These are phyloP conservation scores for Malassezia caprae DNA, from an alignment of 1,284 basidiomycete species.

Conservation along the genomic window DNA sequence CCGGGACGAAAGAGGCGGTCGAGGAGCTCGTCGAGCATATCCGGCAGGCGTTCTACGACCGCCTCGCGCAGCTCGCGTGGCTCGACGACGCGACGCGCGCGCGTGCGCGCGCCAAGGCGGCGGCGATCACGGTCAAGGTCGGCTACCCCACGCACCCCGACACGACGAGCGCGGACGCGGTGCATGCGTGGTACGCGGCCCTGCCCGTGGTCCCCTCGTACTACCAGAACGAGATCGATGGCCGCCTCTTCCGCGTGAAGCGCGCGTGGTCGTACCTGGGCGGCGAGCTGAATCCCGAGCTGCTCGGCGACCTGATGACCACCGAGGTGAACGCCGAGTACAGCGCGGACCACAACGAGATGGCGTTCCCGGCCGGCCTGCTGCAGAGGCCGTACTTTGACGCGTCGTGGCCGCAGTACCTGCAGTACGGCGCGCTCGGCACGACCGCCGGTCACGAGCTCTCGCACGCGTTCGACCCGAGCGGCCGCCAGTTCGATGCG, in stretches of 20 bases:
- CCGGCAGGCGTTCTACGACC: constrained; percentile 70
- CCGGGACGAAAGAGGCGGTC: constrained; percentile 67
- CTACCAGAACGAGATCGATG: constrained; percentile 71
- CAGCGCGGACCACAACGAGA: constrained; percentile 54
- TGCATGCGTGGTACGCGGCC: constrained; percentile 59
- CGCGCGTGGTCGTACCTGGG: constrained; percentile 68
- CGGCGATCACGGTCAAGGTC: constrained; percentile 69
- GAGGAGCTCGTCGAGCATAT: constrained; percentile 80
- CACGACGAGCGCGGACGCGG: constrained; percentile 54
- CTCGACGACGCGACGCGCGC: constrained; percentile 76
- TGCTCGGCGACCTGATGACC: constrained; percentile 81
- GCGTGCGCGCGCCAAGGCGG: constrained; percentile 76
- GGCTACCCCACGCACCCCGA: constrained; percentile 70
- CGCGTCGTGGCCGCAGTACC: constrained; percentile 71
- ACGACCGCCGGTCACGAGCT: constrained; percentile 38
- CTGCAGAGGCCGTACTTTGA: constrained; percentile 86
- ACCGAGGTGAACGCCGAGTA: constrained; percentile 51
- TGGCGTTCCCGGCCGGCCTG: constrained; percentile 93
- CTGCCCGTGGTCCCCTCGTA: constrained; percentile 64
- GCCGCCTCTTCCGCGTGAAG: constrained; percentile 50
- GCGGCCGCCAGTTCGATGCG: constrained; percentile 61
- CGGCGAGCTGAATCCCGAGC: constrained; percentile 57
- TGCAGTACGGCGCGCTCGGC: constrained; percentile 62
- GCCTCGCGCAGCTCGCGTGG: constrained; percentile 70
- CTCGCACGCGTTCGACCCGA: constrained; percentile 84